A percentile compares a stretch with the other conserved stretches of the same genome.
Conservation (phyloP, 2,329 filamentous ascomycete species). For the Nigrospora sphaerica region DNA sequence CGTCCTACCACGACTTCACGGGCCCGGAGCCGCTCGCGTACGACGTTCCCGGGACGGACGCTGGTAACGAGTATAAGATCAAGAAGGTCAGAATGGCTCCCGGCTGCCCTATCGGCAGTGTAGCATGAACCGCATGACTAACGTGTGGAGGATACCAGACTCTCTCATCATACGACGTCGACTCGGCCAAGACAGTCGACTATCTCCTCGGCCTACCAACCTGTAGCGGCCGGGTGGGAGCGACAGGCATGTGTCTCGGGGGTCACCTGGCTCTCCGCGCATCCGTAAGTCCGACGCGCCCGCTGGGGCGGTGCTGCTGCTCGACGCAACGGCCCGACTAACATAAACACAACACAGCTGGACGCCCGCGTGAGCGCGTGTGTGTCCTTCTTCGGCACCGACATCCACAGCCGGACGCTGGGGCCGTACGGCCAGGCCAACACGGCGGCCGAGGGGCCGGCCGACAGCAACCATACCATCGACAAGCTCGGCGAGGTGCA, state of each 20-base stretch:
- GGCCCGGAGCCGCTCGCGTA: constrained; percentile 79
- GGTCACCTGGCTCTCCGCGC: constrained; percentile 70
- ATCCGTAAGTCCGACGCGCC: constrained; percentile 31
- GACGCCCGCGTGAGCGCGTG: constrained; percentile 70
- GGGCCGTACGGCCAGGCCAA: constrained; percentile 51
- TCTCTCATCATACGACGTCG: constrained; percentile 78
- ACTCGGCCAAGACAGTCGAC: constrained; percentile 62
- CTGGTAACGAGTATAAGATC: constrained; percentile 81
- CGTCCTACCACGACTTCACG: constrained; percentile 89
- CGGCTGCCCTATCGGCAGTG: too few species aligned
- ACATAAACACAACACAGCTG: constrained; percentile 34
- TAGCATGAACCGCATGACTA: too few species aligned
- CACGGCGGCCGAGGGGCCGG: constrained; percentile 28
- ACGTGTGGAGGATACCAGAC: constrained; percentile 40
- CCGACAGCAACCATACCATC: constrained; percentile 41
- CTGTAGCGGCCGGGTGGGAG: constrained; percentile 74
- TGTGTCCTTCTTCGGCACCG: constrained; percentile 88
- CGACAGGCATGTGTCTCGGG: constrained; percentile 88
- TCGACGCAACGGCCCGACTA: not conserved
- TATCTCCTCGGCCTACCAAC: constrained; percentile 64
- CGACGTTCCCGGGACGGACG: constrained; percentile 79
- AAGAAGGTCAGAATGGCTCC: constrained; percentile 45
- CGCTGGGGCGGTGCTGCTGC: not conserved
- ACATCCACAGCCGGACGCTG: constrained; percentile 74
- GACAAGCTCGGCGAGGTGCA: constrained; percentile 57